phyloP scores from a whole-genome alignment of 805 yeast genomes.

The Candida nanaspora region DNA sequence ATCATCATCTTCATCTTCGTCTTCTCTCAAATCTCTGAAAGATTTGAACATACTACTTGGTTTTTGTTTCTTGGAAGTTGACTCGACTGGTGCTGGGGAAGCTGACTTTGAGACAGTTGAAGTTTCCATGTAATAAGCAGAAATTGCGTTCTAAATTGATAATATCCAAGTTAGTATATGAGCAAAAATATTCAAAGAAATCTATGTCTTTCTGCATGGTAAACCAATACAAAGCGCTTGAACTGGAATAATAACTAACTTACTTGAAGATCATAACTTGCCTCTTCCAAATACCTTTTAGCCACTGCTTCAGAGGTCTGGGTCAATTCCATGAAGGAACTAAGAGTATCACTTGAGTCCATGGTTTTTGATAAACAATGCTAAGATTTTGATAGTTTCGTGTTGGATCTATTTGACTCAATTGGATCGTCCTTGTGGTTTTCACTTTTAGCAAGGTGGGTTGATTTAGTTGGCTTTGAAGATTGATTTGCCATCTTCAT shows the following conservation, averaged over 20 bases:
- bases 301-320: conserved; percentile 31
- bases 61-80: conserved; percentile 3
- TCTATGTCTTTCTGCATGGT: no score
- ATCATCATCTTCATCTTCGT: conserved; percentile 25
- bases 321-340: conserved; percentile 28
- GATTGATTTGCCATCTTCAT: neutral
- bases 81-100: conserved; percentile 2
- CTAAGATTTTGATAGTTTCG: no score
- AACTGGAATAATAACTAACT: conserved; percentile 7
- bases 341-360: neutral
- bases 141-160: conserved; percentile 15
- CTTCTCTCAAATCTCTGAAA: conserved; percentile 26
- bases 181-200: neutral
- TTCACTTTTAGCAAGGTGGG: no score
- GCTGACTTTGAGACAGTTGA: conserved; percentile 4
- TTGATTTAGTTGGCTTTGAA: no score
- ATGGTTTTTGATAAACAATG: no score
- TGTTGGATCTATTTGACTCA: no score
- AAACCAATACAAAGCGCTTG: no score
- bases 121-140: conserved; percentile 20
- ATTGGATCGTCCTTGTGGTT: no score
- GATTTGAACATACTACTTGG: conserved; percentile 18
- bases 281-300: conserved; percentile 25
- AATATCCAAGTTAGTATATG: neutral
- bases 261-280: conserved; percentile 22